Evolutionary conservation across 768 basidiomycete genomes (phyloP), one percentile per base, ranked within the genome.

Genomic region (Imleria badia): DNA sequence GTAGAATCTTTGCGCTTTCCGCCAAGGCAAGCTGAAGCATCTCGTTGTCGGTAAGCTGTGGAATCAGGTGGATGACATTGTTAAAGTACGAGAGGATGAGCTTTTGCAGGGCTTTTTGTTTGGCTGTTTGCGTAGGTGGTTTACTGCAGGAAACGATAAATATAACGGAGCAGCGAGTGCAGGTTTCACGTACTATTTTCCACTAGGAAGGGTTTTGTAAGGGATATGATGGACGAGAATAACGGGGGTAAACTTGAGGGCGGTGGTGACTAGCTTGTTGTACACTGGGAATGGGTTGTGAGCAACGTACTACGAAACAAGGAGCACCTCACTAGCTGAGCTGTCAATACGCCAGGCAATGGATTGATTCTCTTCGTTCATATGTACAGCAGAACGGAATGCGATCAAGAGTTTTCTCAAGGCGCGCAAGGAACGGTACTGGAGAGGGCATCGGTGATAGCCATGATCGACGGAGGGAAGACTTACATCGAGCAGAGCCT

Each of bases 171-270:
- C 11, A 12, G 20, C 4, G 20, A 31, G 12, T 10, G 23, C 15
- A 19, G 15, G 40, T 26, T 7, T 34, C 34, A 78, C 91, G 45
- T 65, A 96, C 95, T 89, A 87, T 80, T 88, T 91, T 48, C 95
- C 97, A 61, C 85, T 85, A 1, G 85, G 67, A 23, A 87, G 78
- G 2, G 81, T 85, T 74, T 94, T 96, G 75, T 85, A 93, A 0
- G 96, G 95, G 34, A 90, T 77, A 62, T 98, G 95, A 64, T 95
- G 86, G 45, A 82, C 79, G 17, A 99, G 79, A 9, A 98, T 80
- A 38, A 98, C 80, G 3, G 97, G 95, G 0, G 95, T 95, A 72
- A 91, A 99, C 65, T 84, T 85, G 26, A 99, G 77, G 2, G 94
- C 75, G 1, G 95, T 96, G 12, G 82, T 82, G 41, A 99, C 78